Conservation (phyloP, 352 stramenopile species). For the Phytophthora pistaciae region DNA sequence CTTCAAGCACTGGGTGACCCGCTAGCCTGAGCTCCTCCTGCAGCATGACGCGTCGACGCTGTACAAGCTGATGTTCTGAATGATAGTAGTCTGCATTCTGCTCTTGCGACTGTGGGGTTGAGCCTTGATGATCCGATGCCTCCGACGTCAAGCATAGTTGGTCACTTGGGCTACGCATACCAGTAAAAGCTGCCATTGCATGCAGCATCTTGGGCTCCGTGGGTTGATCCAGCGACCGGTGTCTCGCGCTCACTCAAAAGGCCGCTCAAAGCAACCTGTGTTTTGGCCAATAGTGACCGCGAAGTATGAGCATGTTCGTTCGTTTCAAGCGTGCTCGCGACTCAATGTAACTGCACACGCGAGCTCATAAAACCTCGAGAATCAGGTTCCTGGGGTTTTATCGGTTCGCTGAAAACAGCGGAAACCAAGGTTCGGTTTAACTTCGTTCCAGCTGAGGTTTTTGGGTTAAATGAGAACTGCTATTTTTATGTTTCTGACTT, state of each 20-base stretch:
- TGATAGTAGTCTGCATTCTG: neutral
- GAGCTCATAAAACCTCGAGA: neutral
- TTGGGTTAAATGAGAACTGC: too few relatives aligned
- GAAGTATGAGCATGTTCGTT: too few relatives aligned
- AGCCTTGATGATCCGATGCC: neutral
- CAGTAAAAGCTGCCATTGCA: neutral
- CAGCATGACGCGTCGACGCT: neutral
- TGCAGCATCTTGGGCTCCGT: neutral
- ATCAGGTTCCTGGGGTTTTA: neutral
- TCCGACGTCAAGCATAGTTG: neutral
- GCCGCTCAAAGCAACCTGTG: too few relatives aligned
- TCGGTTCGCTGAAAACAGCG: neutral
- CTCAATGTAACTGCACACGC: neutral
- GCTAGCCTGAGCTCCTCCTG: neutral
- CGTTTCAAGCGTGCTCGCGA: too few relatives aligned
- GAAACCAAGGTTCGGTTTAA: neutral
- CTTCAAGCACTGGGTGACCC: neutral
- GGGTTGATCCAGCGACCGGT: too few relatives aligned
- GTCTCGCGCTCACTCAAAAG: too few relatives aligned
- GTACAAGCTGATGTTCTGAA: neutral
- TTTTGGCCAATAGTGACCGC: neutral
- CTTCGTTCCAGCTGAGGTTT: too few relatives aligned
- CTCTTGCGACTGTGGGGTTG: neutral
- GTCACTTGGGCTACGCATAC: neutral
- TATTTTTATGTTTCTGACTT: too few relatives aligned